A percentile compares a stretch with the other conserved stretches of the same genome.
Conservation (phyloP, 768 basidiomycete species). For the Termitomyces bulborhizus region DNA sequence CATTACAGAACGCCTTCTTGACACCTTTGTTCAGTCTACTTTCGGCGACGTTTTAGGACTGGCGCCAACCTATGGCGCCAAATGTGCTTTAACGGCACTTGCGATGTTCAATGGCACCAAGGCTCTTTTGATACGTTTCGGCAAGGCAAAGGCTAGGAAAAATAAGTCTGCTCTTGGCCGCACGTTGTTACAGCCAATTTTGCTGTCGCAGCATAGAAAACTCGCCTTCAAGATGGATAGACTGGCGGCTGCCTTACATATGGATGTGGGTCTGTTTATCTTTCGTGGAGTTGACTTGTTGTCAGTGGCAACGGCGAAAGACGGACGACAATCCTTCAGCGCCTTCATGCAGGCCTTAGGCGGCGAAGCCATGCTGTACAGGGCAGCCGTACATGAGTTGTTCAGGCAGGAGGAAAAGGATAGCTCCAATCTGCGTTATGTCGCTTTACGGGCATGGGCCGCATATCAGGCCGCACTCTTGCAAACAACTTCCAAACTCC, state of each 20-base stretch:
- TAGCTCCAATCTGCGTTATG: slow-evolving; percentile 8
- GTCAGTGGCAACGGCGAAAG: slow-evolving; percentile 18
- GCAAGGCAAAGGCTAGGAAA: slow-evolving; percentile 9
- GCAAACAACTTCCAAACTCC: slow-evolving; percentile 10
- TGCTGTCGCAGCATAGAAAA: slow-evolving; percentile 25
- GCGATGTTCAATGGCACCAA: slow-evolving; percentile 32
- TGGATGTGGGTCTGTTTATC: slow-evolving; percentile 31
- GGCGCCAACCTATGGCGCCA: slow-evolving; percentile 33
- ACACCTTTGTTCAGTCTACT: slow-evolving; percentile 22
- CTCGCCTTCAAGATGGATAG: slow-evolving; percentile 42
- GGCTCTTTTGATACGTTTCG: slow-evolving; percentile 28
- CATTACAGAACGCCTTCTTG: slow-evolving; percentile 18
- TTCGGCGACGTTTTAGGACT: slow-evolving; percentile 28
- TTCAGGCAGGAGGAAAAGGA: slow-evolving; percentile 23
- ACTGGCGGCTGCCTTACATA: slow-evolving; percentile 30
- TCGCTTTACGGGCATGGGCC: slow-evolving; percentile 40
- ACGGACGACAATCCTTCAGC: slow-evolving; percentile 23
- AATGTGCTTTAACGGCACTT: slow-evolving; percentile 27
- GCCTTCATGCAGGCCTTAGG: slow-evolving; percentile 33
- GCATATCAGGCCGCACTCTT: slow-evolving; percentile 30
- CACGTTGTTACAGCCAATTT: slow-evolving; percentile 23
- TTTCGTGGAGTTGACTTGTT: slow-evolving; percentile 33
- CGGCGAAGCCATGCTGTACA: slow-evolving; percentile 23
- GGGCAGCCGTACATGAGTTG: slow-evolving; percentile 18
- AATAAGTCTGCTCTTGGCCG: slow-evolving; percentile 9